Evolutionary conservation across 495 filamentous ascomycete genomes (phyloP).

Genomic region (Pseudoneurospora amorphoporcata): DNA sequence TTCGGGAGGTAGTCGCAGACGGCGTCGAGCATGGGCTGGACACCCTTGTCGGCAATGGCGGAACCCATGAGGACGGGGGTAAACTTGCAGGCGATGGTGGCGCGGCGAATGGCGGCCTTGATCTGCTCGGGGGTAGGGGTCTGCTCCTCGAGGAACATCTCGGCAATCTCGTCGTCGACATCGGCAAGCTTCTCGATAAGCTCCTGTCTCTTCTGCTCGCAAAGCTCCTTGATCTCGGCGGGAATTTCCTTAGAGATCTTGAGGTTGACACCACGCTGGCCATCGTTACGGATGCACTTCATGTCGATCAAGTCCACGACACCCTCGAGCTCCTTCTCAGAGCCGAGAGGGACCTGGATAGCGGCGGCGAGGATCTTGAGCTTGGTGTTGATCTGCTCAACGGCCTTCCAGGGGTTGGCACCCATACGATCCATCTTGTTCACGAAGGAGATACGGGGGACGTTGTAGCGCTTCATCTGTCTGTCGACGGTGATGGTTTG

Average conservation of each 20-base stretch:
- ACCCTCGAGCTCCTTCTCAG: constrained; percentile 85
- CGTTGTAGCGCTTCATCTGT: constrained; percentile 97
- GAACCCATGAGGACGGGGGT: constrained; percentile 95
- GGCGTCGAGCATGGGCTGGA: constrained; percentile 95
- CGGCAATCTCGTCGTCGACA: constrained; percentile 96
- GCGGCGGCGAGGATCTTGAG: constrained; percentile 87
- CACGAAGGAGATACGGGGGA: constrained; percentile 89
- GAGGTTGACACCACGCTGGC: constrained; percentile 60
- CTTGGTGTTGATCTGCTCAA: constrained; percentile 95
- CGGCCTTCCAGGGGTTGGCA: constrained; percentile 93
- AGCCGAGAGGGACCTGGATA: constrained; percentile 89
- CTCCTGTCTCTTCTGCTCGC: constrained; percentile 66
- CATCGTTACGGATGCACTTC: constrained; percentile 88
- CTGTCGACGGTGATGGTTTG: constrained; percentile 98
- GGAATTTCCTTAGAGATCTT: constrained; percentile 71
- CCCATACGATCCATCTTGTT: constrained; percentile 99
- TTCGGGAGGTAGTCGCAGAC: constrained; percentile 96
- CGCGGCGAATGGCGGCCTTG: constrained; percentile 78
- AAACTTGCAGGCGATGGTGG: constrained; percentile 84
- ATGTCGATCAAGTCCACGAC: constrained; percentile 90
- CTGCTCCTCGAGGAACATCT: constrained; percentile 83
- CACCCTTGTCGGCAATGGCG: constrained; percentile 85
- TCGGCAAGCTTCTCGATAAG: constrained; percentile 95
- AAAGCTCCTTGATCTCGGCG: constrained; percentile 58
- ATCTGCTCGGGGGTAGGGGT: constrained; percentile 71